Evolutionary conservation across 2,329 filamentous ascomycete genomes (phyloP), one percentile per base, ranked within the genome.

Genomic region (Trichoderma sp.): DNA sequence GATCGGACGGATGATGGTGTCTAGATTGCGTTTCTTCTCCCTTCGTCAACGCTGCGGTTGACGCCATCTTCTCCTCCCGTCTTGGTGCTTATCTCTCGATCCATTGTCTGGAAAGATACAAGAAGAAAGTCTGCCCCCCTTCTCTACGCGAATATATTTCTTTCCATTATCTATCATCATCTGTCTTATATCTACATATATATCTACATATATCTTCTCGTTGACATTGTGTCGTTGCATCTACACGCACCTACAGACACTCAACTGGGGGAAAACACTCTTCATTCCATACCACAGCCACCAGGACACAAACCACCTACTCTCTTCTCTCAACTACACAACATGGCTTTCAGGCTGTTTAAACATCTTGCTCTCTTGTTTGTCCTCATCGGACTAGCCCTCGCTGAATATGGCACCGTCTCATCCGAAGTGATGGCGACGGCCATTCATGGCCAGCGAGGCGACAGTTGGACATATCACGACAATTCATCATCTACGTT

Each of bases 401-500:
- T 72, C 4, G 71, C 71, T 43, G 58, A 68, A 14, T 47, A 53
- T 28, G 58, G 58, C 8, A 8, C 53, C 12, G 30, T 34, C 39
- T 63, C 71, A 1, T n/a, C 58, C 5, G 58, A 67, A 24, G 56
- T 60, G 43, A 34, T 58, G 24, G 47, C 51, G n/a, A 32, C 58
- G 9, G n/a, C 57, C 5, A 24, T 58, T n/a, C 65, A 68, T n/a
- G 28, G 26, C 15, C 24, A 39, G 21, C 18, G 47, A n/a, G 24
- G 36, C 12, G 53, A 36, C 53, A 32, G 8, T 78, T 70, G 8
- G 82, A 81, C 72, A 86, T 81, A 78, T 85, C 81, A 74, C 86
- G 85, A 83, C 84, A 87, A 28, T 86, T 77, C 77, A 84, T 77
- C 77, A 84, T 80, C 9, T 83, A 78, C n/a, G 74, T 14, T 30